phyloP scores from a whole-genome alignment of 208 protist species.

The Tritrichomonas foetus region DNA sequence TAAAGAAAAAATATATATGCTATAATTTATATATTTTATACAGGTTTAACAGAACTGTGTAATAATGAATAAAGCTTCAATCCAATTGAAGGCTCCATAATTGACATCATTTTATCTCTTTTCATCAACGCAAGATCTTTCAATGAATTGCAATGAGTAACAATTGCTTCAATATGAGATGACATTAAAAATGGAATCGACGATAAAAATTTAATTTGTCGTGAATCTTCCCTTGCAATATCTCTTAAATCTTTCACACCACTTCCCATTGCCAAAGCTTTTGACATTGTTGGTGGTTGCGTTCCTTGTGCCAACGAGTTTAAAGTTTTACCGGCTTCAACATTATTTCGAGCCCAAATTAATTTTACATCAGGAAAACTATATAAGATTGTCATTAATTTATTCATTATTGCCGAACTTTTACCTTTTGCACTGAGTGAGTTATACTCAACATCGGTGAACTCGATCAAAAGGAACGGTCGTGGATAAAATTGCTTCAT shows the following conservation, averaged over 20 bases:
- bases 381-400: neutral
- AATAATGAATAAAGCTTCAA: neutral
- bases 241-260: neutral
- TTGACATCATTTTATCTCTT: constrained; percentile 2
- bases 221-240: neutral
- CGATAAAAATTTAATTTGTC: neutral
- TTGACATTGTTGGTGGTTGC: neutral
- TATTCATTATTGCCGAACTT: neutral
- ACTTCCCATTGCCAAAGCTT: neutral
- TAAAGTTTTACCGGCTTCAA: neutral
- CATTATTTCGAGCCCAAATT: neutral
- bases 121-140: neutral
- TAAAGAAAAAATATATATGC: neutral
- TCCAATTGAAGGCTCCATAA: neutral
- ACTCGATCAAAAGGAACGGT: neutral
- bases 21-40: neutral
- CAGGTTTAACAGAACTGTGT: too few species aligned
- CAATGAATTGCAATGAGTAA: neutral
- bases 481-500: neutral
- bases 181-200: neutral
- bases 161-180: neutral
- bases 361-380: neutral
- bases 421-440: neutral
- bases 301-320: neutral
- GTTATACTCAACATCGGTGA: neutral